Evolutionary conservation across 805 yeast species (phyloP), one percentile per base, ranked within the genome.

Genomic region (Zygosaccharomyces kombuchaensis): DNA sequence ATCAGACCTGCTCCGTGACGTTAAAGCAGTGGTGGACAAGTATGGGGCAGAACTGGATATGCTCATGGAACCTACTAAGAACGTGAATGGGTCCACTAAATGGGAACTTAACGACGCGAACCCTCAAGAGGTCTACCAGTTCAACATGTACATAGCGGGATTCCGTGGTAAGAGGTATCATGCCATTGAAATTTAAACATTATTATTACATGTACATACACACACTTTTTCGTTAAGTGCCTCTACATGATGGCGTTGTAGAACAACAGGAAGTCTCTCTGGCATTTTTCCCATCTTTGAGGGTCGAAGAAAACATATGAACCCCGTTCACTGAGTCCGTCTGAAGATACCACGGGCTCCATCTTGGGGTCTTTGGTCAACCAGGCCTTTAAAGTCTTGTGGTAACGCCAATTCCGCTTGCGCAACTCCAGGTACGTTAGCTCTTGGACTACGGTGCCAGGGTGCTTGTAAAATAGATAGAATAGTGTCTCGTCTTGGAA

Each of bases 141-240:
- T 87, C 63, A 93, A 93, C 72, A 89, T 87, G 73, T 81, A 82
- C 62, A 69, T 93, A 45, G 90, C 88, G 67, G 99, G 91, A 9
- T 78, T 90, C 67, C 82, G 99, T 71, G 98, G 99, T 55, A 93
- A 91, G 75, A 80, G 99, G 64, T 93, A 93, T 70, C 97, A 90
- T 59, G 96, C 96, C 34, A 75, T 86, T 54, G 60, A 65, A 46
- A 45, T 50, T 26, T 34, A 35, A n/a, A 34, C 31, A 10, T 42
- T 25, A 30, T 40, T 16, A 17, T 23, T 36, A 27, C 48, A 44
- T 44, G 48, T 44, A 46, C 39, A 47, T 45, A 44, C 14, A 29
- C 32, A n/a, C 32, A 13, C 29, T 25, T 27, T 30, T 39, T 27
- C 13, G 17, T 29, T 19, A 29, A 13, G 19, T 13, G n/a, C 8